Evolutionary conservation across 768 basidiomycete genomes (phyloP).

Genomic region (Leucosporidium creatinivorum): DNA sequence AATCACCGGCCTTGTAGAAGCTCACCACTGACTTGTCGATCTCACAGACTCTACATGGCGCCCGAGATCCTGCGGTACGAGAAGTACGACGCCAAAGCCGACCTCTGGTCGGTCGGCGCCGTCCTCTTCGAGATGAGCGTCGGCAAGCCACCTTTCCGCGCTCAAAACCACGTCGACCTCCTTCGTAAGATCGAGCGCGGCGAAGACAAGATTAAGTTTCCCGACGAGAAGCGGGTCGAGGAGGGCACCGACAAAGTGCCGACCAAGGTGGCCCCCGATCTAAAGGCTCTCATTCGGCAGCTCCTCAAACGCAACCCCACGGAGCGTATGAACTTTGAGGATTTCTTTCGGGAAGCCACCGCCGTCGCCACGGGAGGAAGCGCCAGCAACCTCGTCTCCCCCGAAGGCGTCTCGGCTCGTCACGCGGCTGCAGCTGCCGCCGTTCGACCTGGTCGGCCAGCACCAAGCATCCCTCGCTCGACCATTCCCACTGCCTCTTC

Average conservation of each 20-base stretch:
- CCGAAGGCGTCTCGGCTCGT: slow-evolving; percentile 22
- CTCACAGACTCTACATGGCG: slow-evolving; percentile 87
- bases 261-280: slow-evolving; percentile 58
- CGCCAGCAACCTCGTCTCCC: slow-evolving; percentile 8
- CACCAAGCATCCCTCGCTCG: slow-evolving; percentile 38
- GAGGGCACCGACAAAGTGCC: slow-evolving; percentile 38
- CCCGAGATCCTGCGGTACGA: slow-evolving; percentile 95
- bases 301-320: slow-evolving; percentile 74
- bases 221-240: slow-evolving; percentile 57
- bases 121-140: slow-evolving; percentile 93
- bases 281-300: slow-evolving; percentile 79
- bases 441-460: slow-evolving; percentile 17
- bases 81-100: slow-evolving; percentile 95
- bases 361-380: slow-evolving; percentile 17
- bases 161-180: slow-evolving; percentile 91
- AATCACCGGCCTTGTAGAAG: slow-evolving; percentile 39
- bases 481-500: slow-evolving; percentile 24
- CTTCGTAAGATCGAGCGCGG: slow-evolving; percentile 84
- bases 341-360: slow-evolving; percentile 61
- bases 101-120: slow-evolving; percentile 96
- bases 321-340: slow-evolving; percentile 80
- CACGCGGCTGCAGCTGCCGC: neutral
- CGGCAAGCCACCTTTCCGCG: slow-evolving; percentile 88
- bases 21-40: neutral
- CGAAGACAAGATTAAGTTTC: slow-evolving; percentile 79